Evolutionary conservation across 1,284 basidiomycete genomes (phyloP).

Genomic region (Tremellales sp.): DNA sequence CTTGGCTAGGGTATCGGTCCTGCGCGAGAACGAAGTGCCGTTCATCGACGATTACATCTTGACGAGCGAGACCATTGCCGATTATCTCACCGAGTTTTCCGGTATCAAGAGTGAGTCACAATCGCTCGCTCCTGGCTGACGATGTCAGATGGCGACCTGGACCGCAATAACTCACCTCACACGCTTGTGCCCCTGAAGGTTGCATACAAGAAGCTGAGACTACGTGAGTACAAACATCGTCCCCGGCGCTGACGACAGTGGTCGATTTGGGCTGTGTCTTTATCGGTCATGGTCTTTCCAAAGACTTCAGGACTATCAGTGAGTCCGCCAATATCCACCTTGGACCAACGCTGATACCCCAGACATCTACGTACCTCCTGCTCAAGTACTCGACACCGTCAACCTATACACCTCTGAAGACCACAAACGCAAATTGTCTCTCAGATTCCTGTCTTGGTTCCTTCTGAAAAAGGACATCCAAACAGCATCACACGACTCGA

Average conservation of each 20-base stretch:
- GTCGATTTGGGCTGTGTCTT: conserved; percentile 96
- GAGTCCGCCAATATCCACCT: conserved; percentile 42
- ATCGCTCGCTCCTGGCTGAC: not conserved
- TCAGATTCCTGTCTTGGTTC: conserved; percentile 94
- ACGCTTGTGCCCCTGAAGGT: conserved; percentile 92
- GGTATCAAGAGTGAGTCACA: conserved; percentile 76
- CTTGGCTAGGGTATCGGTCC: conserved; percentile 88
- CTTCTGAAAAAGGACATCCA: conserved; percentile 88
- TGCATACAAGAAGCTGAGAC: conserved; percentile 95
- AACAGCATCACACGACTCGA: conserved; percentile 89
- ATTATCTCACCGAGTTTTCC: conserved; percentile 95
- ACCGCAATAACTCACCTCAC: conserved; percentile 74
- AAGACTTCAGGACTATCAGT: conserved; percentile 99
- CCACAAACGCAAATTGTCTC: conserved; percentile 79
- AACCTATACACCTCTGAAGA: conserved; percentile 82
- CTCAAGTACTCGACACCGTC: conserved; percentile 95
- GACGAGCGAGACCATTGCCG: conserved; percentile 89
- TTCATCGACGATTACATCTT: conserved; percentile 99
- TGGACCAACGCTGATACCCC: not conserved
- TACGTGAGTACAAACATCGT: conserved; percentile 48
- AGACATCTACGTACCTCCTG: conserved; percentile 94
- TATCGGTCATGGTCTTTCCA: conserved; percentile 97
- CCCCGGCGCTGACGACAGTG: conserved; percentile 44
- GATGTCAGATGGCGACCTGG: conserved; percentile 76
- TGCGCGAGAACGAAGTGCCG: conserved; percentile 81